These are phyloP conservation scores for Heliamphora exappendiculata DNA, from an alignment of 148 eudicot genomes.

Conservation along the genomic window DNA sequence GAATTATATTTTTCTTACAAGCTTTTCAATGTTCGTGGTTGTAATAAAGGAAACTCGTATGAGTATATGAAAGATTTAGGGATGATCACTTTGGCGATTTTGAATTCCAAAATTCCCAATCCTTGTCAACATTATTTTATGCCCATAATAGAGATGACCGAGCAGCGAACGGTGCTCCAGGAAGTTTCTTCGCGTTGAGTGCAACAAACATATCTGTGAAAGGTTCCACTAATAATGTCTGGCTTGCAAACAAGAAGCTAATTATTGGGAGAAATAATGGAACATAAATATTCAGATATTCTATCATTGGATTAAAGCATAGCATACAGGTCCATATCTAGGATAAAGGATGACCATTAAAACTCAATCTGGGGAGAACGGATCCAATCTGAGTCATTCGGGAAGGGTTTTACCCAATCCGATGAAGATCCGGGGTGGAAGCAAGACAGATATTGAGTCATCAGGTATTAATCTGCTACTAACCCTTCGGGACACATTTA, in stretches of 20 bases:
- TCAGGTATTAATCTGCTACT: no score
- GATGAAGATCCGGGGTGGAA: no score
- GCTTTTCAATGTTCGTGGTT: conserved; percentile 2
- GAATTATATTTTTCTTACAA: not conserved
- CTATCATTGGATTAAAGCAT: conserved; percentile 5
- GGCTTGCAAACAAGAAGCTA: conserved; percentile 13
- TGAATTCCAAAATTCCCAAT: conserved; percentile 33
- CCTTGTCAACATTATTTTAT: conserved; percentile 36
- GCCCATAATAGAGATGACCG: conserved; percentile 49
- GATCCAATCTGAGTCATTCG: no score
- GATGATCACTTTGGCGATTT: not conserved
- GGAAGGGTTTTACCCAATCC: no score
- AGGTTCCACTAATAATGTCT: conserved; percentile 70
- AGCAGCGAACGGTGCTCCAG: conserved; percentile 48
- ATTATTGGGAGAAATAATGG: not conserved
- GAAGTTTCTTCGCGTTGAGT: conserved; percentile 50
- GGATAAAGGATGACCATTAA: no score
- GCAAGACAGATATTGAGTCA: no score
- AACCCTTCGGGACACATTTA: no score
- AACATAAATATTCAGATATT: not conserved
- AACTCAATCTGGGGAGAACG: no score
- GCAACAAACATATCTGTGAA: conserved; percentile 57
- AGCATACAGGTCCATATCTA: not conserved
- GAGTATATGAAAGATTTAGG: not conserved
- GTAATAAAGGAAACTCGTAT: not conserved